These are phyloP conservation scores for Viola odorata DNA, from an alignment of 345 rosid species.

Conservation along the genomic window DNA sequence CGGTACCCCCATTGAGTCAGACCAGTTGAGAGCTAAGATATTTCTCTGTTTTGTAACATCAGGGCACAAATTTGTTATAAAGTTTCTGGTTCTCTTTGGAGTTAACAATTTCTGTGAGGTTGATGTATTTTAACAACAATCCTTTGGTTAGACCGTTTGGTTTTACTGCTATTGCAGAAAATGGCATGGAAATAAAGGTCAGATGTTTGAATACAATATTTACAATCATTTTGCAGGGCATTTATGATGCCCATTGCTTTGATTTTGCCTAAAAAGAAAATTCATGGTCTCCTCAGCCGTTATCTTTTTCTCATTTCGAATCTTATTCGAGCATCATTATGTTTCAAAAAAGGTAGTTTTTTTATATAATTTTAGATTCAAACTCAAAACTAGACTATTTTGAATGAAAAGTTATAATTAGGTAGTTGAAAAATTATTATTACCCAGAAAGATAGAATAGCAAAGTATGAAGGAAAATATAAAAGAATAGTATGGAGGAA, in stretches of 20 bases:
- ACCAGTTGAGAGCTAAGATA: slow-evolving; percentile 7
- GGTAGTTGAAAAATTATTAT: no score
- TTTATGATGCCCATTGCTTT: neutral
- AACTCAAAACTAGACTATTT: no score
- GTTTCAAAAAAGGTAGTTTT: no score
- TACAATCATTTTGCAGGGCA: neutral
- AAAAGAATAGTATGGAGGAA: no score
- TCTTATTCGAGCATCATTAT: no score
- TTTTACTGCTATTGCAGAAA: slow-evolving; percentile 6
- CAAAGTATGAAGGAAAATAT: no score
- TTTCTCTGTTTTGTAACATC: neutral
- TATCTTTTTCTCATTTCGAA: no score
- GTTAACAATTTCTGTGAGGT: slow-evolving; percentile 9
- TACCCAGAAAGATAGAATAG: no score
- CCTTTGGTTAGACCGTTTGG: slow-evolving; percentile 8
- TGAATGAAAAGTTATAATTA: no score
- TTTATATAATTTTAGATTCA: no score
- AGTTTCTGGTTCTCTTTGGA: slow-evolving; percentile 11
- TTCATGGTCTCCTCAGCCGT: no score
- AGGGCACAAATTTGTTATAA: slow-evolving; percentile 1
- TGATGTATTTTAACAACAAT: slow-evolving; percentile 24
- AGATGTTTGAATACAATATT: neutral
- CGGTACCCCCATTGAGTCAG: slow-evolving; percentile 36
- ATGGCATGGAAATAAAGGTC: neutral
- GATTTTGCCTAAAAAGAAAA: no score